A percentile compares a stretch with the other conserved stretches of the same genome.
Conservation (phyloP, 805 yeast species). For the Lipomyces spencermartinsiae region DNA sequence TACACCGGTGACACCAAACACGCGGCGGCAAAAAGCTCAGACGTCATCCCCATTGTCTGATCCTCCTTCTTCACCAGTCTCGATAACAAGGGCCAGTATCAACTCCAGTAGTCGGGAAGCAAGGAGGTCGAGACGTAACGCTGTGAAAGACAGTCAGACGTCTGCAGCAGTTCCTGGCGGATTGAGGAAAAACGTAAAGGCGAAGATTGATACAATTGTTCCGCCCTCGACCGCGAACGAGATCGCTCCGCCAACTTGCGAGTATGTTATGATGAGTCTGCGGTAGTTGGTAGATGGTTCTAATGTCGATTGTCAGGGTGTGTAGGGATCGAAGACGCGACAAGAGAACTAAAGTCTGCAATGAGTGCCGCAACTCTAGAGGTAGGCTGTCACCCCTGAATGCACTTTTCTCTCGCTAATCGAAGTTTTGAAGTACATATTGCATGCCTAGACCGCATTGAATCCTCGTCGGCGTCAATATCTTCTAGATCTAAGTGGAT, state of each 20-base stretch:
- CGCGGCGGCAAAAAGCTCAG: background rate
- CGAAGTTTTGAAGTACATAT: background rate
- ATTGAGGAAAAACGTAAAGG: background rate
- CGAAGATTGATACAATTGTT: background rate
- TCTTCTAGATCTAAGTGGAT: constrained; percentile 8
- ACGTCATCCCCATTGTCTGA: background rate
- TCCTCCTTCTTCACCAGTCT: background rate
- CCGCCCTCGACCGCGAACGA: background rate
- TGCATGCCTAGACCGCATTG: constrained; percentile 1
- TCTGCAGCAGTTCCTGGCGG: background rate
- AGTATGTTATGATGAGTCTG: background rate
- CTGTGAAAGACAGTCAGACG: background rate
- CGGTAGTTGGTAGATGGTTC: background rate
- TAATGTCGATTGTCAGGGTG: background rate
- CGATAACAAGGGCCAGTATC: background rate
- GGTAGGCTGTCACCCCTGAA: constrained; percentile 4
- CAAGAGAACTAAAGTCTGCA: background rate
- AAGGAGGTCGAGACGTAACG: background rate
- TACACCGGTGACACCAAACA: background rate
- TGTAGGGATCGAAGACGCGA: constrained; percentile 11
- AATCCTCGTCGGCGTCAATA: background rate
- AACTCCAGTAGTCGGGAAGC: background rate
- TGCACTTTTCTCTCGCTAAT: background rate
- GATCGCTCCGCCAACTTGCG: background rate
- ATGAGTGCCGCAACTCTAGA: constrained; percentile 3